Base-by-base conservation (phyloP, 2,329 filamentous ascomycete species). In the Fusarium agapanthi region DNA sequence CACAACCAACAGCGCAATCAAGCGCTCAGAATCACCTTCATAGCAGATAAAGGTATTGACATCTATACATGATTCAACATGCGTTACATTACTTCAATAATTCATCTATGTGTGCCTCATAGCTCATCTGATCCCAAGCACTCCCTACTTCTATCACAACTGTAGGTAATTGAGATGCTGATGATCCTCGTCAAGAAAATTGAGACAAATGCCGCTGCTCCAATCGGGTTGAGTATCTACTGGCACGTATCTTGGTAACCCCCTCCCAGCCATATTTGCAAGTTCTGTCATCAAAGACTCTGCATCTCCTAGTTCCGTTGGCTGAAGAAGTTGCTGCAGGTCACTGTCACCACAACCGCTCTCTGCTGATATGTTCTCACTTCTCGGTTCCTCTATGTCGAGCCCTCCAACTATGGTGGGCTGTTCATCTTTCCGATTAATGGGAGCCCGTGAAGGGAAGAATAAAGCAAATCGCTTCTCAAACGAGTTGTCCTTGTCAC, bases 1-100 rank as follows among this genome's bases (percentile, higher is more conserved):
- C 2, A 8, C 12, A 10, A 7, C 4, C 6, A 24, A 20, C 12
- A 20, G 28, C 22, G 6, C 9, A 3, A 1, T 20, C 8, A 20
- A 34, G 6, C 6, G 2, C 30, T 24, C 5, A 12, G 9, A 34
- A 34, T 24, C 2, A 20, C 16, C 12, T 24, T 20, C 16, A 14
- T 6, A 34, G n/a, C 3, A 11, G 18, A 7, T 34, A 11, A 16
- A n/a, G 9, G 14, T 18, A 5, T 13, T 2, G 11, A 0, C 7
- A n/a, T 5, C 0, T 48, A 4, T 34, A 20, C 12, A 34, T 18
- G 30, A 11, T 20, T 24, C 8, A 34, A 15, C 8, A 34, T 4
- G 12, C 3, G 8, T 24, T 34, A 4, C n/a, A 24, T 24, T 50
- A 3, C 16, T 20, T 20, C 8, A 24, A 34, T 34, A 15, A 7